Percentiles rank a stretch among this genome's conserved stretches.
phyloP scores from a whole-genome alignment of 2,329 filamentous ascomycete species.

The Cercospora sesami region DNA sequence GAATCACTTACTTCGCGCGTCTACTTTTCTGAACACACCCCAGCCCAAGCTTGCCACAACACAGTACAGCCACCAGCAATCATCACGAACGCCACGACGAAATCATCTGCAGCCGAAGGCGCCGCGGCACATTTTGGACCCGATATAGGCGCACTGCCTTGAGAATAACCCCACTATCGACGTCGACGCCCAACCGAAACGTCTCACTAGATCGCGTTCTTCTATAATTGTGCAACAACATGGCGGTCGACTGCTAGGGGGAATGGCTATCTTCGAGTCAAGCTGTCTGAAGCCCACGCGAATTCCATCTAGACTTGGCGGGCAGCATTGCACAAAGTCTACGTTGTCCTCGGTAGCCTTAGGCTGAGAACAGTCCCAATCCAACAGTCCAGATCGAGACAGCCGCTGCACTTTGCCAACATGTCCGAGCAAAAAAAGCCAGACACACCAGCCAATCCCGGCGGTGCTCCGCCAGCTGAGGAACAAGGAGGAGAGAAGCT shows the following conservation, averaged over 20 bases:
- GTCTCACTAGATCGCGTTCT: background rate
- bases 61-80: background rate
- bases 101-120: background rate
- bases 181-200: background rate
- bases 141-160: background rate
- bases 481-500: conserved; percentile 52
- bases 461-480: conserved; percentile 22
- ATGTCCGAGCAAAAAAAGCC: conserved; percentile 27
- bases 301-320: background rate
- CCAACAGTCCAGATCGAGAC: background rate
- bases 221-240: background rate
- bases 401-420: background rate
- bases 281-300: background rate
- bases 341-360: background rate
- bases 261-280: background rate
- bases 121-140: background rate
- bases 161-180: background rate
- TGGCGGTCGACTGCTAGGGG: background rate
- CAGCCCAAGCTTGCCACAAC: background rate
- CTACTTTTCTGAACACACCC: background rate
- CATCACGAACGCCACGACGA: background rate
- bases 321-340: background rate
- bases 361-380: background rate
- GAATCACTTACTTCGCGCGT: background rate
- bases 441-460: conserved; percentile 9